phyloP scores from a whole-genome alignment of 129 eudicot species.

The Centrapalus pauciflorus region DNA sequence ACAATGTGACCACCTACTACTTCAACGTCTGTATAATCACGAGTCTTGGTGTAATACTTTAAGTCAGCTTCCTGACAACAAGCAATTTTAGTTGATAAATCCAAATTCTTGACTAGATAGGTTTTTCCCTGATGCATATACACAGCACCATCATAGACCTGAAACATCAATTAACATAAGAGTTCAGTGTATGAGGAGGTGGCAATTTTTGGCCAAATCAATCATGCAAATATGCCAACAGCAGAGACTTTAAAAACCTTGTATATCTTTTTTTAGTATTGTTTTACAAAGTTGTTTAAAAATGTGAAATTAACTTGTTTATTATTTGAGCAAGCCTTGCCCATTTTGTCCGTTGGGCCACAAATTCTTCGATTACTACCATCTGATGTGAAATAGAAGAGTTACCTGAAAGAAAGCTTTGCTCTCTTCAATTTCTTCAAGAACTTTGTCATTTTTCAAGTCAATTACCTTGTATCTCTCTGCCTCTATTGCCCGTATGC shows the following conservation, averaged over 20 bases:
- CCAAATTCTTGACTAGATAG: conserved; percentile 68
- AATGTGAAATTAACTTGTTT: too few relatives aligned
- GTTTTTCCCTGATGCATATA: conserved; percentile 94
- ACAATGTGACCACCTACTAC: conserved; percentile 75
- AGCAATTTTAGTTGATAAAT: conserved; percentile 70
- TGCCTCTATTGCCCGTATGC: conserved; percentile 79
- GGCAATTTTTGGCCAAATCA: too few relatives aligned
- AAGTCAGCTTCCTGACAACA: conserved; percentile 76
- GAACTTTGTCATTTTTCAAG: conserved; percentile 52
- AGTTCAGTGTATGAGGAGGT: neutral
- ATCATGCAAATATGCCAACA: too few relatives aligned
- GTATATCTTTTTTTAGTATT: too few relatives aligned
- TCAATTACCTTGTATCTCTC: conserved; percentile 77
- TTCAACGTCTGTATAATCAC: conserved; percentile 79
- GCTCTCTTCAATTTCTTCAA: conserved; percentile 97
- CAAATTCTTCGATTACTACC: too few relatives aligned
- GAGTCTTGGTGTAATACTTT: conserved; percentile 84
- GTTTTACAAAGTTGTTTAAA: too few relatives aligned
- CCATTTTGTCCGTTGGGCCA: too few relatives aligned
- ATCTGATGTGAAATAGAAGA: neutral
- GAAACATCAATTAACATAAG: conserved; percentile 19
- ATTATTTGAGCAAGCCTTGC: too few relatives aligned
- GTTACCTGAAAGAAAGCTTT: conserved; percentile 96
- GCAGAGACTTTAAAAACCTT: too few relatives aligned
- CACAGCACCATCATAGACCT: conserved; percentile 98